Evolutionary conservation across 1,284 basidiomycete genomes (phyloP), one percentile per base, ranked within the genome.

Genomic region (Stereum hirsutum): DNA sequence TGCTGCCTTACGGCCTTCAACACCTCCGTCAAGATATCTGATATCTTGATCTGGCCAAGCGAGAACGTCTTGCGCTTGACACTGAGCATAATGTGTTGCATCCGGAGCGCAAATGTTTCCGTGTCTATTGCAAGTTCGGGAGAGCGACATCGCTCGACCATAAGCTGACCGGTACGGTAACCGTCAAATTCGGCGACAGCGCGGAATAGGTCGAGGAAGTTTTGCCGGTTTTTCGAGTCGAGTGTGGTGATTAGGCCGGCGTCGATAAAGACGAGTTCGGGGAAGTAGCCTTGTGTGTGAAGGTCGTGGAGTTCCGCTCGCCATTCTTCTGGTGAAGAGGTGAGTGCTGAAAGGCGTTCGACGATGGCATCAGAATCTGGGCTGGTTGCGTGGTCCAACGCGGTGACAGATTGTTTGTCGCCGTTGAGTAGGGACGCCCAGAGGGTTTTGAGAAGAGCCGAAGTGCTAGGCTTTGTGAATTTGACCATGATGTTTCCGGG

Each of bases 401-500:
- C n/a, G 1, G 17, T 7, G 15, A 19, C 55, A 23, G 63, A 52
- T 15, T 62, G 57, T 37, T 51, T 42, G 46, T 65, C 46, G 23
- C 55, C 51, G 35, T 52, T 55, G 49, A 69, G 56, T 26, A 75
- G 48, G 17, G 64, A 61, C 10, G 57, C 52, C 56, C 72, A 77
- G 34, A 83, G 64, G 54, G 74, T 74, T 50, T 68, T 64, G 35
- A 84, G 60, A 17, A 89, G 63, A 48, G 74, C 70, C 39, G 70
- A 63, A 2, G 78, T 81, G 1, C 79, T 74, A 6, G 78, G 89
- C 58, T 86, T 87, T 59, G 82, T 84, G 63, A 98, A 96, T 60
- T 94, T 95, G 66, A 97, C 82, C 86, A 98, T 92, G 62, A 97
- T 95, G 62, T 97, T 97, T 24, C 95, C 95, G 0, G 92, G 91